phyloP scores from a whole-genome alignment of 805 yeast species.

The Pichia kluyveri region DNA sequence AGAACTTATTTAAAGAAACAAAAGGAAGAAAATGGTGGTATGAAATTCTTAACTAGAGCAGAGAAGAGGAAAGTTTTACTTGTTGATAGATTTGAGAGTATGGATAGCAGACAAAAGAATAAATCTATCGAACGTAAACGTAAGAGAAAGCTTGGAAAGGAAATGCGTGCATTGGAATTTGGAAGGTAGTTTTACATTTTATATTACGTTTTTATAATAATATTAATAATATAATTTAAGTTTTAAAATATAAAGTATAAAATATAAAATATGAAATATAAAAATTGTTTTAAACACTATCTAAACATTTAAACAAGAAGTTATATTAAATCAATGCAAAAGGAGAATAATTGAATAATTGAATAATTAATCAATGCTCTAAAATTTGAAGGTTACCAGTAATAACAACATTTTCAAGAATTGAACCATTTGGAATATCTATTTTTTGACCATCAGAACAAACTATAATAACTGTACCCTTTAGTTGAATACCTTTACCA shows the following conservation, averaged over 20 bases:
- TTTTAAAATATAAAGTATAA: neutral
- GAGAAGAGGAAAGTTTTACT: constrained; percentile 69
- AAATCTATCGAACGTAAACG: constrained; percentile 83
- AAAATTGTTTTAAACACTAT: too few species aligned
- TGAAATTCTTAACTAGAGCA: constrained; percentile 49
- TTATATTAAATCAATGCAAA: too few species aligned
- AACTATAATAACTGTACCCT: constrained; percentile 96
- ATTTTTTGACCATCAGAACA: constrained; percentile 95
- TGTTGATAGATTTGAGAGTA: constrained; percentile 65
- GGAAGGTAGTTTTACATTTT: neutral
- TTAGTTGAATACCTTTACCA: constrained; percentile 84
- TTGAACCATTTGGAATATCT: constrained; percentile 94
- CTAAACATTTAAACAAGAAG: too few species aligned
- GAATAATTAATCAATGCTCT: constrained; percentile 45
- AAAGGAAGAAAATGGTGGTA: constrained; percentile 44
- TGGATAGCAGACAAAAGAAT: constrained; percentile 65
- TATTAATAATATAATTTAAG: neutral
- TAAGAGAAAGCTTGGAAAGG: constrained; percentile 76
- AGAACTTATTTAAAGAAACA: constrained; percentile 33
- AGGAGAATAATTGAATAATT: too few species aligned
- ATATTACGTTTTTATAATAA: neutral
- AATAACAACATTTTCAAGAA: constrained; percentile 91
- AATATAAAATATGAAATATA: neutral
- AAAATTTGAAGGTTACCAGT: constrained; percentile 93
- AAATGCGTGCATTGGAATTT: constrained; percentile 42